Conservation (phyloP, 768 basidiomycete genomes). For the Panellus pusillus region DNA sequence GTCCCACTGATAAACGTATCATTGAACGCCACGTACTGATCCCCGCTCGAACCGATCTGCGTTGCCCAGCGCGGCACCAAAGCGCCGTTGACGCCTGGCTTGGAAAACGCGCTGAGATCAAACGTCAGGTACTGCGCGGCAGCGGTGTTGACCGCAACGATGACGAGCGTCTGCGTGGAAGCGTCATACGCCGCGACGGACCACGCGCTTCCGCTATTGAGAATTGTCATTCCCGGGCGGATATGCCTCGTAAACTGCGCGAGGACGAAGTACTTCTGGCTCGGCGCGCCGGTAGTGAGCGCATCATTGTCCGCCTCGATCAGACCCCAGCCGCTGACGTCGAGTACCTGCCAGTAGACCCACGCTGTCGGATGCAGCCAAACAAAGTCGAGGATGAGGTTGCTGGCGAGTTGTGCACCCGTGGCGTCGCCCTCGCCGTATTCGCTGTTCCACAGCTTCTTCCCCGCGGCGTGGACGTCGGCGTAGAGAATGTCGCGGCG, state of each 20-base stretch:
- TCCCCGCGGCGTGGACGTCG: conserved; percentile 7
- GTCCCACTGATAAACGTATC: conserved; percentile 21
- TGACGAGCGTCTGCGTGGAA: conserved; percentile 13
- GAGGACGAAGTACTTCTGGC: conserved; percentile 22
- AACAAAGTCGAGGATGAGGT: conserved; percentile 19
- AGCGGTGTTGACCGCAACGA: conserved; percentile 16
- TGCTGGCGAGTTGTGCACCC: conserved; percentile 16
- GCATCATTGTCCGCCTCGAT: conserved; percentile 19
- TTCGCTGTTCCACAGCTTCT: conserved; percentile 21
- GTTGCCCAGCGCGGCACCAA: conserved; percentile 20
- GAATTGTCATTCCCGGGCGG: conserved; percentile 16
- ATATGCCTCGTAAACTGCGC: conserved; percentile 23
- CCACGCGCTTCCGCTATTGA: conserved; percentile 11
- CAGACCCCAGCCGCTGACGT: conserved; percentile 19
- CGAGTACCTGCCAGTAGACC: conserved; percentile 23
- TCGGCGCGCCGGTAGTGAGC: conserved; percentile 10
- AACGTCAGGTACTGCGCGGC: conserved; percentile 15
- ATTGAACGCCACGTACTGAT: conserved; percentile 18
- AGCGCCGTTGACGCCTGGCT: conserved; percentile 12
- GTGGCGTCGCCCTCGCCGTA: conserved; percentile 22
- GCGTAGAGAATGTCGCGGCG: conserved; percentile 16
- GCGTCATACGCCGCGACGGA: conserved; percentile 18
- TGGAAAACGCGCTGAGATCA: conserved; percentile 15
- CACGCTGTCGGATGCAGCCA: conserved; percentile 23
- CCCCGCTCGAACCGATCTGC: conserved; percentile 19